Evolutionary conservation across 2,329 filamentous ascomycete genomes (phyloP), one percentile per base, ranked within the genome.

Genomic region (Paecilomyces niveus): DNA sequence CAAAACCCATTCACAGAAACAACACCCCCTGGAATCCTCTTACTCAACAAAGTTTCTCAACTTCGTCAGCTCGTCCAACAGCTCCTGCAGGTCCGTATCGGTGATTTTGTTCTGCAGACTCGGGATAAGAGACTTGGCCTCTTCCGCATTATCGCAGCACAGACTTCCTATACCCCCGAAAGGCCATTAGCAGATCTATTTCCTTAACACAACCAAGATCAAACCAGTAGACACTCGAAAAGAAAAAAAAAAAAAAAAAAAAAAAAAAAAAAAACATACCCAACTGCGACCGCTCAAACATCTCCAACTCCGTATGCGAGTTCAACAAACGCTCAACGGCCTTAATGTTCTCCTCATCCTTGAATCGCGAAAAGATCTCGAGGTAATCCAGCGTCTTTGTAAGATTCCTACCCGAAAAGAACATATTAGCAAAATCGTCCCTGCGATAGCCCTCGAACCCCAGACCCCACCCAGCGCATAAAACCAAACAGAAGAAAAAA

Each of bases 61-160:
- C 80, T 95, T 95, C 66, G 87, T 89, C 76, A 97, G 88, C 78
- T 99, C 92, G 70, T 96, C 88, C 59, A 99, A 82, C 59, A 97
- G 80, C 62, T 92, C 88, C 74, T 96, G 88, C 63, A 99, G 78
- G 65, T 96, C 90, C 35, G 91, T 89, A 72, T 97, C 93, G 61
- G 83, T 84, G 69, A 97, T 95, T 78, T 99, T 99, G 74, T 92
- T 87, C 66, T 87, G 83, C 55, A 99, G 74, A 65, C 84, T 96
- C 1, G 94, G 95, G 62, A 99, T 96, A 59, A 99, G 82, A 8
- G 91, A 96, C 78, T 96, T 97, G 61, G 94, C 94, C 77, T 99
- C 95, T 71, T 99, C 94, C 59, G 91, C 89, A 52, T 87, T 89
- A 68, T 96, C 92, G 72, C 92, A 96, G 75, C 92, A 96, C 45